These are phyloP conservation scores for Yamadazyma akitaensis DNA, from an alignment of 805 yeast species.

Conservation along the genomic window DNA sequence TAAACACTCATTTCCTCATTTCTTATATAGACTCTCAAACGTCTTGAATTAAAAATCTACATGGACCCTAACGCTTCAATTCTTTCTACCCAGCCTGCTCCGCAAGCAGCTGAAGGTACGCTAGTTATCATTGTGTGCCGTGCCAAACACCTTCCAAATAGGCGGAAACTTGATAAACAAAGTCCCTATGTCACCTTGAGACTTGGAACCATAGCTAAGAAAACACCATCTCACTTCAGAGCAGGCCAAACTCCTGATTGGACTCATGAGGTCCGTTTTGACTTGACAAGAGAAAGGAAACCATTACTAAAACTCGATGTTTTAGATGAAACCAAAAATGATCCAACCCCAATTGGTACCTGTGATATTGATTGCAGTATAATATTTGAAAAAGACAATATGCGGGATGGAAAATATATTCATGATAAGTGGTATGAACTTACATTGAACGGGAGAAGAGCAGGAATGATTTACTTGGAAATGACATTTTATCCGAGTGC, in stretches of 20 bases:
- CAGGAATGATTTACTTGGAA: constrained; percentile 86
- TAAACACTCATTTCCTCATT: constrained; percentile 3
- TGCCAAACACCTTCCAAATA: constrained; percentile 83
- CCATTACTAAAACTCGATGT: constrained; percentile 68
- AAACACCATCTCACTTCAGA: constrained; percentile 71
- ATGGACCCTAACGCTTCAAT: constrained; percentile 11
- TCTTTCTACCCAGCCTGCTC: constrained; percentile 6
- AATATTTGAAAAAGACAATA: constrained; percentile 56
- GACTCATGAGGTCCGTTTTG: constrained; percentile 72
- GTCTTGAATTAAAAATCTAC: not conserved
- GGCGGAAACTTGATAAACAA: constrained; percentile 86
- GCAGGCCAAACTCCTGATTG: constrained; percentile 96
- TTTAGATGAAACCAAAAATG: constrained; percentile 78
- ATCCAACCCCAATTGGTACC: constrained; percentile 85
- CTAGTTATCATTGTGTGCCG: constrained; percentile 74
- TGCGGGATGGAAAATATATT: constrained; percentile 60
- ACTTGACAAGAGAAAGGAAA: constrained; percentile 58
- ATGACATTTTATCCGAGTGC: constrained; percentile 81
- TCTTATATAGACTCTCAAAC: not conserved
- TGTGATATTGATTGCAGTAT: constrained; percentile 73
- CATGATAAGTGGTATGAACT: constrained; percentile 83
- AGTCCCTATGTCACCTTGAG: constrained; percentile 85
- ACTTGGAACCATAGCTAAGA: constrained; percentile 75
- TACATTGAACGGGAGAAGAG: constrained; percentile 62
- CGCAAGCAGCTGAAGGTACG: constrained; percentile 46